Conservation (phyloP, 2,329 filamentous ascomycete genomes). For the Didymella lethalis region DNA sequence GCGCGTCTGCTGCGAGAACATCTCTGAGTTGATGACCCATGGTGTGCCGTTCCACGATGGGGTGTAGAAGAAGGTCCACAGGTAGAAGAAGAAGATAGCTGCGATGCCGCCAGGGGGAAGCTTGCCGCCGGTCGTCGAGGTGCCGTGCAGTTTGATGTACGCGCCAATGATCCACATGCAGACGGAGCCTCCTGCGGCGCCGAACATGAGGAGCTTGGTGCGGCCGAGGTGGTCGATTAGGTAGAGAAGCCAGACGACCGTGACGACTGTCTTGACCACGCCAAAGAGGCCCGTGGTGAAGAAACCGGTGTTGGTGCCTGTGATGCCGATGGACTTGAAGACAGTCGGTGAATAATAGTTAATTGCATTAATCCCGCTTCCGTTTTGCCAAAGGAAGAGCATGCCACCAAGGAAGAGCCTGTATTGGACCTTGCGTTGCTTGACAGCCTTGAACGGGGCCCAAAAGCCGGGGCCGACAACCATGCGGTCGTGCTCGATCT, state of each 20-base stretch:
- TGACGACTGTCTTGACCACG: conserved; percentile 75
- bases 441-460: conserved; percentile 56
- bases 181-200: conserved; percentile 67
- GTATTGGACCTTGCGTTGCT: conserved; percentile 66
- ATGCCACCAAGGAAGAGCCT: conserved; percentile 76
- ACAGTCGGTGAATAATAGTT: conserved; percentile 79
- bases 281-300: conserved; percentile 79
- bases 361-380: conserved; percentile 75
- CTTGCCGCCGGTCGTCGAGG: conserved; percentile 40
- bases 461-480: conserved; percentile 76
- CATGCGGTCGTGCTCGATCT: conserved; percentile 69
- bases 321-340: conserved; percentile 71
- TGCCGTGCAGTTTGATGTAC: conserved; percentile 63
- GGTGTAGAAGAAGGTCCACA: conserved; percentile 77
- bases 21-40: conserved; percentile 77
- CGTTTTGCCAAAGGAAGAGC: conserved; percentile 83
- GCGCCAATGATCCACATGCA: conserved; percentile 72
- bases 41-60: conserved; percentile 75
- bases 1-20: conserved; percentile 75
- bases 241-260: conserved; percentile 73
- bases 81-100: conserved; percentile 75
- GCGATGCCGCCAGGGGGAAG: conserved; percentile 63
- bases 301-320: conserved; percentile 65
- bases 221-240: conserved; percentile 72
- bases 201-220: conserved; percentile 70